Base-by-base conservation (phyloP, 495 filamentous ascomycete genomes). In the Apiosordaria backusii region DNA sequence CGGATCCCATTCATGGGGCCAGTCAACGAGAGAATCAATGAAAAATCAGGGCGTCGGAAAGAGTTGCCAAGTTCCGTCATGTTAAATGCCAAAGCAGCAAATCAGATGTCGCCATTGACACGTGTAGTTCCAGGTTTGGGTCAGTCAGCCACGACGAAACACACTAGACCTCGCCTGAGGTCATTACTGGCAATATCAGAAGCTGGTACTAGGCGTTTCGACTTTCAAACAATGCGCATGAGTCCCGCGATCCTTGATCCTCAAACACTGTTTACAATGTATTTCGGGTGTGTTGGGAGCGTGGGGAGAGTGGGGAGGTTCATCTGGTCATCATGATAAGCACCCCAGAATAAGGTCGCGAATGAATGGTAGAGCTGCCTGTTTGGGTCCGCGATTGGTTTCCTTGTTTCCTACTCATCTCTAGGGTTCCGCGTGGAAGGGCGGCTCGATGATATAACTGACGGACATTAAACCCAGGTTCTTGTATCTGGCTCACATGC, bases 381-480 rank as follows among this genome's bases (percentile, higher is more conserved):
- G 16, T 55, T 19, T 19, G 22, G 22, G 19, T 23, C 22, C 22
- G 52, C 22, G n/a, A 55, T 55, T 55, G 52, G 52, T n/a, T 23
- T 55, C 52, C 52, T 19, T 21, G 52, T 55, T 23, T 55, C 9
- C 35, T 10, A 6, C 9, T 45, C 35, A 6, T 45, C 35, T 9
- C 35, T 45, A 13, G 27, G 59, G 59, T 45, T 25, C 26, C 16
- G 19, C 59, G 26, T 61, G 59, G 59, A 35, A 27, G 25, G 59
- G 26, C 59, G 24, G 59, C 29, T 61, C 45, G 59, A 61, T 27
- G 59, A 61, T 61, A 61, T 61, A 61, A 27, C 59, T 61, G 59
- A 61, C 59, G 59, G 57, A 40, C 59, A 61, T 61, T 25, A 61
- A 27, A 61, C 59, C 27, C 59, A 18, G 24, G 26, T 27, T 61